Base-by-base conservation (phyloP, 768 basidiomycete species). In the Leccinum ochraceum region DNA sequence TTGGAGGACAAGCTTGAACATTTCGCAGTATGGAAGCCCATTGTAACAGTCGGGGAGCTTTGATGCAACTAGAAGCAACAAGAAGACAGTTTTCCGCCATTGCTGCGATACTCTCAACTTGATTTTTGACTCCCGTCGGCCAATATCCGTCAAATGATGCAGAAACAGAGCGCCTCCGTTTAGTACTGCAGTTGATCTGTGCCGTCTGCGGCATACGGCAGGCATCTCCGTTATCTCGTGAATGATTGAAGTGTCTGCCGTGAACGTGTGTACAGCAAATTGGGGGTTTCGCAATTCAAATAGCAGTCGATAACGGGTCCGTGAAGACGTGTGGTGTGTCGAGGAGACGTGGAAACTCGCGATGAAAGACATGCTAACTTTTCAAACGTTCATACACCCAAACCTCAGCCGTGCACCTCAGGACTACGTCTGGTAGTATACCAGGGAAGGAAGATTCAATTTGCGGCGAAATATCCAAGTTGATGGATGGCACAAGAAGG, bases 361-460 rank as follows among this genome's bases (percentile, higher is more conserved):
- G 42, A 32, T 42, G 73, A 72, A 16, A 48, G 3, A 30, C 0
- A 26, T 2, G 22, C 62, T 10, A 55, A 89, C 90, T 80, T 92
- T 90, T 81, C 88, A 94, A 13, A 90, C 89, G 67, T 0, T 89
- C 81, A 0, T 84, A 85, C 0, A 87, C 92, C 95, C 93, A 96
- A 3, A 92, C 92, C 68, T 96, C 94, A 0, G 92, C 89, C 10
- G 90, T 90, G 90, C 3, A 92, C 82, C 59, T 94, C 90, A 0
- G 84, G 81, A 58, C 83, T 75, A 69, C 89, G 91, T 59, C 78
- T 81, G 82, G 81, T 8, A 93, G 70, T 1, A 80, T 75, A 0
- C 71, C 68, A 26, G 78, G 77, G 42, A 93, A 74, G 28, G 74
- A 67, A 5, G 71, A 57, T 90, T 90, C 92, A 3, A 89, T 87